phyloP scores from a whole-genome alignment of 2,329 filamentous ascomycete genomes.

The Nemania abortiva region DNA sequence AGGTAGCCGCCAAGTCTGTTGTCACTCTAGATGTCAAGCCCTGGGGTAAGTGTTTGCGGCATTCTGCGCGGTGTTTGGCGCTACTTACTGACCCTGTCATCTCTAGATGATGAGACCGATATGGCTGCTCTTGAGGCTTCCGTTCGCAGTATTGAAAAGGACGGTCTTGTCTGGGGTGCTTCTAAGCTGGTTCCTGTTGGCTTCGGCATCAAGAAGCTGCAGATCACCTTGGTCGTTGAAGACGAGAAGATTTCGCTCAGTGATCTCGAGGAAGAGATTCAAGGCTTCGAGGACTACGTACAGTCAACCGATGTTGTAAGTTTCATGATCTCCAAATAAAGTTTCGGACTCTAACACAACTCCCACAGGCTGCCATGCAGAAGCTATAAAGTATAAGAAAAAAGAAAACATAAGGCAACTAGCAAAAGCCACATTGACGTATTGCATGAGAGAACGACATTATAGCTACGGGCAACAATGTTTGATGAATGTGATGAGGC shows the following conservation, averaged over 20 bases:
- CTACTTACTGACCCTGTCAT: conserved; percentile 24
- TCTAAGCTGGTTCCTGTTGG: conserved; percentile 91
- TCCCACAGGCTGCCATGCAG: conserved; percentile 77
- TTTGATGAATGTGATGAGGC: conserved; percentile 51
- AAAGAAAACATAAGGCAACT: conserved; percentile 26
- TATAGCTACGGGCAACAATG: conserved; percentile 44
- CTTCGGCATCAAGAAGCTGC: conserved; percentile 99
- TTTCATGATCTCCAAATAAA: conserved; percentile 30
- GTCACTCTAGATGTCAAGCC: conserved; percentile 98
- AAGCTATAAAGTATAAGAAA: conserved; percentile 76
- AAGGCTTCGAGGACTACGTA: conserved; percentile 90
- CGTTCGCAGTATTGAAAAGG: conserved; percentile 87
- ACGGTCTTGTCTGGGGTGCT: conserved; percentile 95
- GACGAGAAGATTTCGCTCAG: conserved; percentile 93
- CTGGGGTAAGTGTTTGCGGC: conserved; percentile 78
- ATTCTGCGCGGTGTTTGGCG: neutral
- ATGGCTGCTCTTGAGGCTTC: conserved; percentile 83
- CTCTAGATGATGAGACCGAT: conserved; percentile 88
- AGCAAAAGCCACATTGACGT: conserved; percentile 42
- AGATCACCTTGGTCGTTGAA: conserved; percentile 98
- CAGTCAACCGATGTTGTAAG: conserved; percentile 89
- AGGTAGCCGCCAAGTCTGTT: conserved; percentile 94
- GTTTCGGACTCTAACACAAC: conserved; percentile 32
- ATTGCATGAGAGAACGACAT: conserved; percentile 51
- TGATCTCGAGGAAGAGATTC: conserved; percentile 88